Percentiles rank a stretch among this genome's conserved stretches.
These are phyloP conservation scores for Lithospermum erythrorhizon DNA, from an alignment of 257 asterid genomes.

Conservation along the genomic window DNA sequence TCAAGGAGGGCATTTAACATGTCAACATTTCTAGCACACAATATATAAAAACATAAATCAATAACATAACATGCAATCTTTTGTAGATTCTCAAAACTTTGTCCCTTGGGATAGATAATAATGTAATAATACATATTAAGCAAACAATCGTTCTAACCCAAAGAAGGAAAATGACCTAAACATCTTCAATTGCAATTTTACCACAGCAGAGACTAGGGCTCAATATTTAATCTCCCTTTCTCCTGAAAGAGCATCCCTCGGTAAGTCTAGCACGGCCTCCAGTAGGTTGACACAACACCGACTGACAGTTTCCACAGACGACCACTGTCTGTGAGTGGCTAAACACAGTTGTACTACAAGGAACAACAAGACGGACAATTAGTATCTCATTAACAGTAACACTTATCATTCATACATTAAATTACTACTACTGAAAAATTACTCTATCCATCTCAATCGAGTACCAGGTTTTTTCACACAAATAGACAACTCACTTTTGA, in stretches of 20 bases:
- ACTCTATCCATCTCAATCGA: no score
- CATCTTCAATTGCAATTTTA: not conserved
- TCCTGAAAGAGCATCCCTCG: conserved; percentile 18
- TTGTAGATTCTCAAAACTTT: not conserved
- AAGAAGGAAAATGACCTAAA: not conserved
- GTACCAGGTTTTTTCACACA: no score
- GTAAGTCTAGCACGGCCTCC: conserved; percentile 13
- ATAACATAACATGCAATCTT: not conserved
- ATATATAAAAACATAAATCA: not conserved
- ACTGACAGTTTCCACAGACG: conserved; percentile 11
- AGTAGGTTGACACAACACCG: conserved; percentile 15
- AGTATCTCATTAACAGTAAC: not conserved
- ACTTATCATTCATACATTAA: not conserved
- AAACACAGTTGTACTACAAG: not conserved
- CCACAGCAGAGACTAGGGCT: not conserved
- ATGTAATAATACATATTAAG: not conserved
- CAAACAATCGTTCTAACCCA: not conserved
- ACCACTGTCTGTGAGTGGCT: conserved; percentile 15
- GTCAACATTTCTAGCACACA: not conserved
- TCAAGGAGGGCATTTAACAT: not conserved
- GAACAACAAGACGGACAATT: not conserved
- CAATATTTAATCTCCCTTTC: not conserved
- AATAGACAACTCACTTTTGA: no score
- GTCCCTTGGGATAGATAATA: not conserved
- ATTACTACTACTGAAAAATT: no score